These are phyloP conservation scores for Limnomonas spitsbergensis DNA, from an alignment of 139 green algal species.

Conservation along the genomic window DNA sequence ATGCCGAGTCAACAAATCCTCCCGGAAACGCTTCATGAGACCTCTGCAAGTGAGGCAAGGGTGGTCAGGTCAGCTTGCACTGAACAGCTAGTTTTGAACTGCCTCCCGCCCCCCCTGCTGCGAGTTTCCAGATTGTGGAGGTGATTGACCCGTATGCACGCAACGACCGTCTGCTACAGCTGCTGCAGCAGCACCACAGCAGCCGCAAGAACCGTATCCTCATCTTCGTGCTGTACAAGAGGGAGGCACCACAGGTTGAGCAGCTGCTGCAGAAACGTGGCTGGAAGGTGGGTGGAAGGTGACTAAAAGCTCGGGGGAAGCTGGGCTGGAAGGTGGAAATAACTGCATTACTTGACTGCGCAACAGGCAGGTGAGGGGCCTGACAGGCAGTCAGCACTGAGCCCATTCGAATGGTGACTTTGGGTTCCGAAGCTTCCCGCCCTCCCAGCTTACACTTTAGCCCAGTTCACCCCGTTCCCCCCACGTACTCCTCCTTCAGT, in stretches of 20 bases:
- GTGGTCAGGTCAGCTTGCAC: no score
- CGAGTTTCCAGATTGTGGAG: conserved; percentile 73
- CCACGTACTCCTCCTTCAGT: conserved; percentile 20
- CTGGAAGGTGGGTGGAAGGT: conserved; percentile 8
- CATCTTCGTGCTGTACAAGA: conserved; percentile 98
- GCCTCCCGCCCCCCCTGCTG: no score
- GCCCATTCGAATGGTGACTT: neutral
- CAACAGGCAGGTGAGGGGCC: no score
- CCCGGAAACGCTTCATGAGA: no score
- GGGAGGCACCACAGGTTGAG: conserved; percentile 73
- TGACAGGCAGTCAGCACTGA: conserved; percentile 2
- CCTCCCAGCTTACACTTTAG: neutral
- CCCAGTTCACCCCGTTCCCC: neutral
- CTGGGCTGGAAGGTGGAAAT: neutral
- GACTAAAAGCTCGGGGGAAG: neutral
- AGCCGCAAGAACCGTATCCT: conserved; percentile 80
- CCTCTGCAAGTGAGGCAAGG: no score
- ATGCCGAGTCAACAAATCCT: neutral
- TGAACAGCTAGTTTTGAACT: no score
- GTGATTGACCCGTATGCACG: conserved; percentile 78
- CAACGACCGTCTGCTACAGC: conserved; percentile 66
- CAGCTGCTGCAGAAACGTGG: conserved; percentile 3
- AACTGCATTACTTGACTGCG: neutral
- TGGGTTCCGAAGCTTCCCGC: neutral
- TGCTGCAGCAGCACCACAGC: conserved; percentile 80